Base-by-base conservation (phyloP, 2,329 filamentous ascomycete genomes). In the Macroventuria anomochaeta region DNA sequence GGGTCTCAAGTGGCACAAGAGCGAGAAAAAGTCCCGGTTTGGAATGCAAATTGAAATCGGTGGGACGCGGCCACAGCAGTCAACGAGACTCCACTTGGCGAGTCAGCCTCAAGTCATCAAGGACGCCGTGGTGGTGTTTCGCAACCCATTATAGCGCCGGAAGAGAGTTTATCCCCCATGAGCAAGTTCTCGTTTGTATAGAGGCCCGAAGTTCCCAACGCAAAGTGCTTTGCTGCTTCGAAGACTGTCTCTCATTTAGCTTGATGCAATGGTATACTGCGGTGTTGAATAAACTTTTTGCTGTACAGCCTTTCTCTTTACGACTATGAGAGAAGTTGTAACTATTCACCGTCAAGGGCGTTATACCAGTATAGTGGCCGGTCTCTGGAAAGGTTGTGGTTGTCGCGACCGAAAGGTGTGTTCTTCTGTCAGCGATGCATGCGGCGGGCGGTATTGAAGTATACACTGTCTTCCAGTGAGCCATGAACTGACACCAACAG, bases 131-230 rank as follows among this genome's bases (percentile, higher is more conserved):
- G 29, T 48, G 13, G 8, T 34, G 23, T 20, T 28, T 33, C 11
- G 39, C 8, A 25, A 20, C 40, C 12, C 34, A 38, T 15, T 10
- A 11, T 12, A 28, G 32, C 23, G 8, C 26, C 33, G 39, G 39
- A 50, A 43, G 25, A 43, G 39, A 26, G 7, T 38, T 50, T 43
- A 43, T 50, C 47, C 47, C 6, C 23, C 17, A 13, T 12, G 18
- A 18, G 26, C 26, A 23, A 33, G 2, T 40, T 18, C 11, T 33
- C 10, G 20, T 40, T 15, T n/a, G n/a, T 20, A 33, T 18, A 44
- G 20, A 39, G 15, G 20, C 11, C 8, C 18, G 15, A 2, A 10
- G n/a, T 8, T 15, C 26, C 20, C 36, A 33, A 32, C 11, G 6
- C 7, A n/a, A 11, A 13, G 15, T 7, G 8, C 3, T 10, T 17